Percentiles rank a stretch among this genome's conserved stretches.
phyloP scores from a whole-genome alignment of 1,284 basidiomycete species.

The Sanghuangporus baumii region DNA sequence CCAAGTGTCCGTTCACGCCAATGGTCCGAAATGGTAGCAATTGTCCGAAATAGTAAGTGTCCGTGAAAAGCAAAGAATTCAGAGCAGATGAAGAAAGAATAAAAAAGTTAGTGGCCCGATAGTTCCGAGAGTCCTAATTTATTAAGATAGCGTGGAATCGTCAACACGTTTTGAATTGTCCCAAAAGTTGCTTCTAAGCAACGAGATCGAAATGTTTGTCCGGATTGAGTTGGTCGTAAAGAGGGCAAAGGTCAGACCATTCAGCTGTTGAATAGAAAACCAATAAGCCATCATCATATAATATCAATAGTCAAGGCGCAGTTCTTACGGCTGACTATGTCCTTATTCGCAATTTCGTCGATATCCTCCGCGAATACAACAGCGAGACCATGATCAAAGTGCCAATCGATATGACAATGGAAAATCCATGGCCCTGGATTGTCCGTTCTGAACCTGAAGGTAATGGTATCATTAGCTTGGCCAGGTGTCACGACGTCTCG shows the following conservation, averaged over 20 bases:
- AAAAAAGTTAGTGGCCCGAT: background rate
- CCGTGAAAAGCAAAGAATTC: background rate
- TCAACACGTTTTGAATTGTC: background rate
- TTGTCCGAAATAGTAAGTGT: background rate
- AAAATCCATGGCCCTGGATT: conserved; percentile 27
- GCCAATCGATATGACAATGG: conserved; percentile 19
- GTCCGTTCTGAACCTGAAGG: conserved; percentile 32
- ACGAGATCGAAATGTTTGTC: background rate
- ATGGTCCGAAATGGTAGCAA: background rate
- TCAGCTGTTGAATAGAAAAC: background rate
- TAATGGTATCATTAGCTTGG: conserved; percentile 24
- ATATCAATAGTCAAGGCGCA: background rate
- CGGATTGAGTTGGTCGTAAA: conserved; percentile 1
- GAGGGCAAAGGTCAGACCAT: conserved; percentile 5
- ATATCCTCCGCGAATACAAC: conserved; percentile 36
- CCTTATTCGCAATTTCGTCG: conserved; percentile 20
- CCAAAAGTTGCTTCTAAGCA: background rate
- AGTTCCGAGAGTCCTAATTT: background rate
- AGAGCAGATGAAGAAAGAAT: background rate
- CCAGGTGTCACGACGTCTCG: conserved; percentile 31
- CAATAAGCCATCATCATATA: background rate
- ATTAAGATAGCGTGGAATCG: background rate
- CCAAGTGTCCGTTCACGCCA: background rate
- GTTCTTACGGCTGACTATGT: conserved; percentile 23
- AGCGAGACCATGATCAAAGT: conserved; percentile 34